Percentiles rank a stretch among this genome's conserved stretches.
Evolutionary conservation across 192 early-diverging fungal species (phyloP).

Genomic region (Linnemannia hyalina): DNA sequence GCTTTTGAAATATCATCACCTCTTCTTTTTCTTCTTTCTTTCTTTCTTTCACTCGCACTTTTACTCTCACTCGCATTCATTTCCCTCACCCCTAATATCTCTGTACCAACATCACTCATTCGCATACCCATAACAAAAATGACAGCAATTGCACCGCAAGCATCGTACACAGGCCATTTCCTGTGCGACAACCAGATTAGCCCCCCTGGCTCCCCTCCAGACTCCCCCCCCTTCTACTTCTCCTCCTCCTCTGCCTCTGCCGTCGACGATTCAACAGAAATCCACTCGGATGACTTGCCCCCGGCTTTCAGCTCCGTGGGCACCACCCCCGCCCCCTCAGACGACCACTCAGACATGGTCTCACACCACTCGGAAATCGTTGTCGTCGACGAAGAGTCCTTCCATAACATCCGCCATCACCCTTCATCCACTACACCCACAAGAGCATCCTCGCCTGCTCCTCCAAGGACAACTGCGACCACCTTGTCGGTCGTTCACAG

Average conservation of each 20-base stretch:
- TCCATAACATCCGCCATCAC: not conserved
- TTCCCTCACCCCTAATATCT: not conserved
- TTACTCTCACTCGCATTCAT: not conserved
- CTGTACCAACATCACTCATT: not conserved
- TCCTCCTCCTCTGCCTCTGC: not conserved
- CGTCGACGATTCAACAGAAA: not conserved
- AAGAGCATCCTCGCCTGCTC: slow-evolving; percentile 10
- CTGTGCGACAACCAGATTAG: not conserved
- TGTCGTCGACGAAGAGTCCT: slow-evolving; percentile 28
- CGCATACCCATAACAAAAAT: not conserved
- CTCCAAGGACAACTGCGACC: slow-evolving; percentile 14
- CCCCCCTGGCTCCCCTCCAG: slow-evolving; percentile 1
- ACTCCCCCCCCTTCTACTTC: not conserved
- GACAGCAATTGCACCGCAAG: slow-evolving; percentile 13
- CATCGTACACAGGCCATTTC: not conserved
- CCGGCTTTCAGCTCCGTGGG: not conserved
- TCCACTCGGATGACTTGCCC: not conserved
- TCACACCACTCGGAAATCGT: slow-evolving; percentile 10
- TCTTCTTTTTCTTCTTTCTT: too few relatives aligned
- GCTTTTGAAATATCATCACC: not conserved
- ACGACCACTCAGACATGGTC: slow-evolving; percentile 21
- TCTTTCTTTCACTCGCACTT: not conserved
- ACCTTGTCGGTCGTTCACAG: slow-evolving; percentile 1
- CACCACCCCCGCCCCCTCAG: slow-evolving; percentile 10
- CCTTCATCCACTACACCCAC: not conserved